phyloP scores from a whole-genome alignment of 192 early-diverging fungal genomes.

The Entomortierella lignicola region DNA sequence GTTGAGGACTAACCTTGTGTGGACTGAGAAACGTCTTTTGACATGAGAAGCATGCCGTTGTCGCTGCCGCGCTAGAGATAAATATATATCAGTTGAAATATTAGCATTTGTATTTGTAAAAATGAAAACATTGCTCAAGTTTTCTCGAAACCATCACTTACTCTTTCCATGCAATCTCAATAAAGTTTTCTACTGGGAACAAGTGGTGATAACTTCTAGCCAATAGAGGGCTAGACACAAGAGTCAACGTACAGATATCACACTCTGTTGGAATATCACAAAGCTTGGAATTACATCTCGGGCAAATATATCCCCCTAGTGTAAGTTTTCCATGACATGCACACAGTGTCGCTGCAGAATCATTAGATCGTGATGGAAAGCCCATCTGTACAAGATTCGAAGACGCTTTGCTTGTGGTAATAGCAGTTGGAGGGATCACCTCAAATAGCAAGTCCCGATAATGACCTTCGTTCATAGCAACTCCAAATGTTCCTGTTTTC shows the following conservation, averaged over 20 bases:
- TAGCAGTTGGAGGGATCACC: slow-evolving; percentile 87
- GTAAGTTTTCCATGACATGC: slow-evolving; percentile 82
- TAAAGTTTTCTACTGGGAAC: slow-evolving; percentile 90
- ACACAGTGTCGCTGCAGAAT: slow-evolving; percentile 73
- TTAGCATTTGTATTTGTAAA: too few species aligned
- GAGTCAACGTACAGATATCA: slow-evolving; percentile 86
- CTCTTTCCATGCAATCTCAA: slow-evolving; percentile 68
- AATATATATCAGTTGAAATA: not conserved
- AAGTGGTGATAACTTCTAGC: slow-evolving; percentile 95
- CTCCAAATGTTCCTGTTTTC: slow-evolving; percentile 77
- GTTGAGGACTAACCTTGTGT: slow-evolving; percentile 26
- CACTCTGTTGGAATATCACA: slow-evolving; percentile 95
- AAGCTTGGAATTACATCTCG: slow-evolving; percentile 81
- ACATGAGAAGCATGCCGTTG: slow-evolving; percentile 62
- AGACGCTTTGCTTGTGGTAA: slow-evolving; percentile 62
- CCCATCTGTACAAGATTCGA: slow-evolving; percentile 92
- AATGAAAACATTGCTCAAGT: not conserved
- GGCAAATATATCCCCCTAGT: slow-evolving; percentile 85
- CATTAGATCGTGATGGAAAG: slow-evolving; percentile 75
- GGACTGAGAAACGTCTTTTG: slow-evolving; percentile 55
- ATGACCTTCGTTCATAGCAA: slow-evolving; percentile 86
- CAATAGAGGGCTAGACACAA: slow-evolving; percentile 91
- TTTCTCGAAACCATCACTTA: too few species aligned
- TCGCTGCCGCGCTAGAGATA: slow-evolving; percentile 33
- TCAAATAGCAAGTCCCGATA: slow-evolving; percentile 88